Evolutionary conservation across 805 yeast genomes (phyloP), one percentile per base, ranked within the genome.

Genomic region (Ogataea pilisensis): DNA sequence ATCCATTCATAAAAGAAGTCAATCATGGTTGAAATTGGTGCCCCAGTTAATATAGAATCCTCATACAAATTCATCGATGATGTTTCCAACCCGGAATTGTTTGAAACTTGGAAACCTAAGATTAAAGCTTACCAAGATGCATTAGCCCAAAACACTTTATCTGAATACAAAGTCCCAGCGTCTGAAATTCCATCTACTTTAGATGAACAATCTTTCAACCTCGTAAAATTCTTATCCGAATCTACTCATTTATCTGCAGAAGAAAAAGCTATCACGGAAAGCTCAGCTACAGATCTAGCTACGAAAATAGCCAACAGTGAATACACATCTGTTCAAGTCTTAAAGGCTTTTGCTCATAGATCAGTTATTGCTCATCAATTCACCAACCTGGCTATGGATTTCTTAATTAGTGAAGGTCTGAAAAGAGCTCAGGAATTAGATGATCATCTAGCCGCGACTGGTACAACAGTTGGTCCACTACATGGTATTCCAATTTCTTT

Each of bases 401-500:
- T 85, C 41, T 68, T 84, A 60, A 72, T 82, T 49, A 71, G 76
- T 32, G 85, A 80, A 46, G 90, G 84, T n/a, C 53, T 77, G 34
- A 52, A 57, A 34, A 66, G 77, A 45, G 85, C 85, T 9, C 53
- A 72, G 51, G 76, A 72, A 52, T 65, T 79, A 46, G 86, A 82
- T 63, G 76, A 76, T 1, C 69, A 70, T 47, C 58, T 66, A 32
- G 61, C 57, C 14, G 65, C 67, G 36, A 67, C 74, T 38, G 79
- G 79, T n/a, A 61, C 72, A 42, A 64, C 78, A 1, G 58, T 75
- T 28, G 89, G 88, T 31, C 84, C 86, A 9, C 61, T 82, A 43
- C 88, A 82, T 50, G 88, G 88, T 32, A 63, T 82, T 30, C 88
- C 88, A 14, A 59, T 82, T 32, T 80, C 87, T 0, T 61, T 82